phyloP scores from a whole-genome alignment of 108 stramenopile genomes.

The Skeletonema grethae region DNA sequence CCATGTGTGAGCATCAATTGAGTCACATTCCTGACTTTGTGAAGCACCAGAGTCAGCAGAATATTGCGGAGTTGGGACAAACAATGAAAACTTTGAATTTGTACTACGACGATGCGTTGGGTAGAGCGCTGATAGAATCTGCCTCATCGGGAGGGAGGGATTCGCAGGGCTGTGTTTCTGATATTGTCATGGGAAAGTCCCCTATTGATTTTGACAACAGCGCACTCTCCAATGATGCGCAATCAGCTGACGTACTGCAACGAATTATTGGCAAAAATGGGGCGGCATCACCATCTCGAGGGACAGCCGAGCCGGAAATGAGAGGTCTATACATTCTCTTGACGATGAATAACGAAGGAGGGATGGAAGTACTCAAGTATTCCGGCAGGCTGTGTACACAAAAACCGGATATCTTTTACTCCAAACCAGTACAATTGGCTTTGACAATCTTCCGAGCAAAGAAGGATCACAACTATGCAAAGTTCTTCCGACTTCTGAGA shows the following conservation, averaged over 20 bases:
- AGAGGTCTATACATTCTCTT: constrained; percentile 80
- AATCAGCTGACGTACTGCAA: constrained; percentile 34
- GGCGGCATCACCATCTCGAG: constrained; percentile 41
- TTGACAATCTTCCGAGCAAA: constrained; percentile 81
- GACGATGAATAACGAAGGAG: constrained; percentile 87
- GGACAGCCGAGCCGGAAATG: constrained; percentile 91
- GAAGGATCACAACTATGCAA: constrained; percentile 83
- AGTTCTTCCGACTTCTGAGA: constrained; percentile 76
- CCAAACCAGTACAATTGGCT: constrained; percentile 84
- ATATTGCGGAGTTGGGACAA: constrained; percentile 87
- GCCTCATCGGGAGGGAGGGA: constrained; percentile 43
- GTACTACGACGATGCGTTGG: constrained; percentile 82
- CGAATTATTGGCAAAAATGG: constrained; percentile 69
- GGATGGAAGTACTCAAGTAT: constrained; percentile 92
- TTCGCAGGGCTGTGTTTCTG: constrained; percentile 63
- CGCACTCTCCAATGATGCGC: constrained; percentile 53
- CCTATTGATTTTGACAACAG: constrained; percentile 81
- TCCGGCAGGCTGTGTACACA: constrained; percentile 69
- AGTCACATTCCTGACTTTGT: constrained; percentile 85
- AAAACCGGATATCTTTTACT: constrained; percentile 73
- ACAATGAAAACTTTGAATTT: constrained; percentile 89
- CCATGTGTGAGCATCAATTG: constrained; percentile 88
- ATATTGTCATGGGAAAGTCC: constrained; percentile 59
- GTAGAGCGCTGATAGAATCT: constrained; percentile 67
- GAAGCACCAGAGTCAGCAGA: constrained; percentile 85